Percentiles rank a stretch among this genome's conserved stretches.
phyloP scores from a whole-genome alignment of 805 yeast genomes.

The Geotrichum ghanense region DNA sequence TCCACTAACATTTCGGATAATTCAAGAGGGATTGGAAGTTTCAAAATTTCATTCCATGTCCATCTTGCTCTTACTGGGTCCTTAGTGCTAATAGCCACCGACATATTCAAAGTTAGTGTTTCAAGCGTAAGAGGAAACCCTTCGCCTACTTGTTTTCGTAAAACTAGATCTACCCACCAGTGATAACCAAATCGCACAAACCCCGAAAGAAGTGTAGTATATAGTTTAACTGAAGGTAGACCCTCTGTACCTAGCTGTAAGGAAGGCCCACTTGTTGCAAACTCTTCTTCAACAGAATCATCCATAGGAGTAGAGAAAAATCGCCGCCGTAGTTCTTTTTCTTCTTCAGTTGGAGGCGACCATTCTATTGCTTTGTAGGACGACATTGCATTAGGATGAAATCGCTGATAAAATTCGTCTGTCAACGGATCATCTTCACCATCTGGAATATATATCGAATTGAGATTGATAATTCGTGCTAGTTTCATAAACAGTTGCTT shows the following conservation, averaged over 20 bases:
- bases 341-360: neutral
- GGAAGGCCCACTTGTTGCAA: neutral
- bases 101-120: conserved; percentile 15
- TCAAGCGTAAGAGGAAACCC: conserved; percentile 5
- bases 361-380: neutral
- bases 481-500: conserved; percentile 5
- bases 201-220: conserved; percentile 10
- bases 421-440: neutral
- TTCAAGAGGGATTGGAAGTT: conserved; percentile 4
- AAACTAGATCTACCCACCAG: conserved; percentile 8
- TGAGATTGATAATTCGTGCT: conserved; percentile 7
- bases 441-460: neutral
- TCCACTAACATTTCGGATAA: neutral
- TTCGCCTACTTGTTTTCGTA: conserved; percentile 5
- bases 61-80: conserved; percentile 14
- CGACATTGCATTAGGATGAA: neutral
- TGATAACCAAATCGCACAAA: conserved; percentile 9
- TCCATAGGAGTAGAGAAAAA: neutral
- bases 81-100: conserved; percentile 13
- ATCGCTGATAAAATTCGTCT: neutral
- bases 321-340: neutral
- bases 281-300: conserved; percentile 1
- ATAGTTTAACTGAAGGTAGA: neutral
- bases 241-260: neutral
- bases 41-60: conserved; percentile 10